A percentile compares a stretch with the other conserved stretches of the same genome.
Evolutionary conservation across 2,329 filamentous ascomycete genomes (phyloP).

Genomic region (Zymoseptoria ardabiliae): DNA sequence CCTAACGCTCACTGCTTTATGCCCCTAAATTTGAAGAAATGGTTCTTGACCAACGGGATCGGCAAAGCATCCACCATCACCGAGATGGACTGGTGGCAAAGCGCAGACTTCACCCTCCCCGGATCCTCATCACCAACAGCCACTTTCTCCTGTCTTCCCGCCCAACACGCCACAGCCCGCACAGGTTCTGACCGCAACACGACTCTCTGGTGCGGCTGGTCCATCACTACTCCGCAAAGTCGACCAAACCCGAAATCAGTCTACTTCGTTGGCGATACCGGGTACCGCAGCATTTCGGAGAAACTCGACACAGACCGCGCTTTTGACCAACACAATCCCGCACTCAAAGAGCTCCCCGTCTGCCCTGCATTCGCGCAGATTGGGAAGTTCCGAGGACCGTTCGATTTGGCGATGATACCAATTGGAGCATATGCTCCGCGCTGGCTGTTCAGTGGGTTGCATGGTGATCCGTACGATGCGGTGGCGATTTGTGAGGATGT

Average conservation of each 20-base stretch:
- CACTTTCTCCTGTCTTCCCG: constrained; percentile 69
- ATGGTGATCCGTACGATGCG: constrained; percentile 77
- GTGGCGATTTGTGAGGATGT: constrained; percentile 88
- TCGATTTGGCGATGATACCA: constrained; percentile 85
- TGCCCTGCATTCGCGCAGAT: constrained; percentile 85
- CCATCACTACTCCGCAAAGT: constrained; percentile 38
- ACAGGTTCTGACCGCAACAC: constrained; percentile 60
- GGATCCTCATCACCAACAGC: constrained; percentile 40
- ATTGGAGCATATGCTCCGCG: constrained; percentile 82
- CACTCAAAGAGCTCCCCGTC: constrained; percentile 55
- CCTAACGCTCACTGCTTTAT: constrained; percentile 83
- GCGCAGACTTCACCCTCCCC: constrained; percentile 62
- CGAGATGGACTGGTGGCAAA: constrained; percentile 94
- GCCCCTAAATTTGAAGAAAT: constrained; percentile 71
- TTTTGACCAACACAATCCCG: constrained; percentile 63
- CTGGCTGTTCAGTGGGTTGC: constrained; percentile 68
- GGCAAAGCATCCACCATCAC: constrained; percentile 56
- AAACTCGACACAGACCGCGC: constrained; percentile 44
- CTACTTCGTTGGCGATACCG: constrained; percentile 82
- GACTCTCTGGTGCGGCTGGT: constrained; percentile 88
- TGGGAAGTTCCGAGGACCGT: constrained; percentile 70
- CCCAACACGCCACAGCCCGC: constrained; percentile 73
- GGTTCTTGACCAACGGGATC: constrained; percentile 68
- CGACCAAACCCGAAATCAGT: constrained; percentile 67
- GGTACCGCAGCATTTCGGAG: constrained; percentile 71